These are phyloP conservation scores for Incumbomyces delicatus DNA, from an alignment of 2,329 filamentous ascomycete species.

Conservation along the genomic window DNA sequence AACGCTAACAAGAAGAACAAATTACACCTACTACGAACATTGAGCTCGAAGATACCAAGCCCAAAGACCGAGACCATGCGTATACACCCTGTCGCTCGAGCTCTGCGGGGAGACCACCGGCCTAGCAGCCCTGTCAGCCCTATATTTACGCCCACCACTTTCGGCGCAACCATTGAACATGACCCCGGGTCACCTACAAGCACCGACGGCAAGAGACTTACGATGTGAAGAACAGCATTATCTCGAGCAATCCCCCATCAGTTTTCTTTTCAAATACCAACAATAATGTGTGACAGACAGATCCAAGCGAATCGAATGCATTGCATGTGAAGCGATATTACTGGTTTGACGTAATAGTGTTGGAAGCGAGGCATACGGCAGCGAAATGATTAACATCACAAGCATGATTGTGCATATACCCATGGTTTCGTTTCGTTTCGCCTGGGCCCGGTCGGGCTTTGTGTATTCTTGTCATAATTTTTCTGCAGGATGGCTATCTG, in stretches of 20 bases:
- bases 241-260: no score
- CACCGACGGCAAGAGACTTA: slow-evolving; percentile 12
- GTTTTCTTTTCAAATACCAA: not conserved
- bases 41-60: slow-evolving; percentile 10
- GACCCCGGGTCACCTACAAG: slow-evolving; percentile 2
- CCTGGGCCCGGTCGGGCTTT: no score
- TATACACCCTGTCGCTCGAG: slow-evolving; percentile 6
- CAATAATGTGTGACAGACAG: not conserved
- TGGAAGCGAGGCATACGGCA: not conserved
- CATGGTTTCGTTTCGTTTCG: not conserved
- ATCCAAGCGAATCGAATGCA: not conserved
- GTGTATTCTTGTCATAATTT: no score
- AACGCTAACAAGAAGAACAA: slow-evolving; percentile 9
- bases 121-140: slow-evolving; percentile 8
- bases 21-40: slow-evolving; percentile 12
- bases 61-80: slow-evolving; percentile 12
- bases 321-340: no score
- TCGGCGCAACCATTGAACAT: not conserved
- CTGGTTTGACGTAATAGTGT: not conserved
- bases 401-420: not conserved
- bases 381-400: no score
- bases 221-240: slow-evolving; percentile 10
- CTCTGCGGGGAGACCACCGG: slow-evolving; percentile 6
- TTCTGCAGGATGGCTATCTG: not conserved
- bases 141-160: not conserved